Conservation (phyloP, 2,329 filamentous ascomycete species). For the Calycina marina region DNA sequence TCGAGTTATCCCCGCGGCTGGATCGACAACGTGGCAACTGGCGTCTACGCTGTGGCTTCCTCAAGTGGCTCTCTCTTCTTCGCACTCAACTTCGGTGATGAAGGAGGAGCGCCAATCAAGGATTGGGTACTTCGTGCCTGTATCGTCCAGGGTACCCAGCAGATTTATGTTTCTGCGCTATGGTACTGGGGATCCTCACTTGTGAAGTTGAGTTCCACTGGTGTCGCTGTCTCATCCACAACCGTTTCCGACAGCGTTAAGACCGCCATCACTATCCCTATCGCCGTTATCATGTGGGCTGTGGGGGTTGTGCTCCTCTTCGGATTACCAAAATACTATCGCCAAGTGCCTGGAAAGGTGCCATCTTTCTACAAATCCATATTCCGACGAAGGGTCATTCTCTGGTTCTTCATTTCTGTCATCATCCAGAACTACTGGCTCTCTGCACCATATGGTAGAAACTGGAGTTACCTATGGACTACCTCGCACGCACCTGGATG, state of each 20-base stretch:
- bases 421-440: conserved; percentile 26
- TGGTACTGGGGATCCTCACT: conserved; percentile 51
- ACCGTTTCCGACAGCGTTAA: conserved; percentile 26
- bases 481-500: conserved; percentile 33
- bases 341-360: conserved; percentile 45
- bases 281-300: conserved; percentile 40
- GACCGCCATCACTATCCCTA: conserved; percentile 38
- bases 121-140: conserved; percentile 55
- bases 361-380: conserved; percentile 51
- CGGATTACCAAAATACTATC: conserved; percentile 54
- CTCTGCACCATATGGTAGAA: conserved; percentile 49
- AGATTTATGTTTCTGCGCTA: conserved; percentile 47
- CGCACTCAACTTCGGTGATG: conserved; percentile 50
- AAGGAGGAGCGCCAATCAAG: conserved; percentile 45
- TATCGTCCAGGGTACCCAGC: conserved; percentile 51
- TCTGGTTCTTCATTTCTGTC: conserved; percentile 52
- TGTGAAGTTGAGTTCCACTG: conserved; percentile 3
- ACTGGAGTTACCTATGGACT: conserved; percentile 36
- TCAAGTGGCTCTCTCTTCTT: conserved; percentile 51
- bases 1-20: conserved; percentile 27
- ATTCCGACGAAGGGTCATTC: conserved; percentile 45
- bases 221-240: conserved; percentile 24
- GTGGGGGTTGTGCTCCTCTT: conserved; percentile 40
- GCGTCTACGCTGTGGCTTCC: conserved; percentile 45
- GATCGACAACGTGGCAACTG: conserved; percentile 39